Conservation (phyloP, 169 alveolate genomes). For the Plasmodium blacklocki region DNA sequence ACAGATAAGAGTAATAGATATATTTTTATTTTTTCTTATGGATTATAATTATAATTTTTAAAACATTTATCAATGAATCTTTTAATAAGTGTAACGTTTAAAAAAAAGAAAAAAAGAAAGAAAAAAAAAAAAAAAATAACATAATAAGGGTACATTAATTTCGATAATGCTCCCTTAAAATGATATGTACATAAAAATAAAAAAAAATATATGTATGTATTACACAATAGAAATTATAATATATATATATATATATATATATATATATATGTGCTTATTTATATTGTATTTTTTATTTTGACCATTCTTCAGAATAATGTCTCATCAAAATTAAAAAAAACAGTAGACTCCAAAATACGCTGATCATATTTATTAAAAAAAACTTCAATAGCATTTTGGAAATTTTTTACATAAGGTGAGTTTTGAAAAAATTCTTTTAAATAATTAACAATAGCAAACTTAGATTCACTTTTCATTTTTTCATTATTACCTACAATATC, state of each 20-base stretch:
- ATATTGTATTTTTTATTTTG: not conserved
- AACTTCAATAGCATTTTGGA: slow-evolving; percentile 38
- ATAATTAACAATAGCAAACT: slow-evolving; percentile 38
- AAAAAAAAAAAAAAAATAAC: no score
- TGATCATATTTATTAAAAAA: slow-evolving; percentile 74
- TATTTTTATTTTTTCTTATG: slow-evolving; percentile 33
- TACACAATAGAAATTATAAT: not conserved
- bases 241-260: not conserved
- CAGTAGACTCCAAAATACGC: slow-evolving; percentile 68
- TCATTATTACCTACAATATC: slow-evolving; percentile 35
- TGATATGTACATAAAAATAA: not conserved
- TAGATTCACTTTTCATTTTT: slow-evolving; percentile 67
- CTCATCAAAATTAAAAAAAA: slow-evolving; percentile 73
- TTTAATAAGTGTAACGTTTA: not conserved
- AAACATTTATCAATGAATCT: slow-evolving; percentile 3
- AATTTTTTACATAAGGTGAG: slow-evolving; percentile 38
- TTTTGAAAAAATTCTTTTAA: slow-evolving; percentile 55
- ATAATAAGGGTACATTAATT: slow-evolving; percentile 18
- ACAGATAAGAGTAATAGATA: slow-evolving; percentile 36
- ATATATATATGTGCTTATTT: not conserved
- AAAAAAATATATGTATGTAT: not conserved
- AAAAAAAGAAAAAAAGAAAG: not conserved
- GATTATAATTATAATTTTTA: slow-evolving; percentile 34
- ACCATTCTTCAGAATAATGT: slow-evolving; percentile 30
- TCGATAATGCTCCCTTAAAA: slow-evolving; percentile 39